Evolutionary conservation across 2,329 filamentous ascomycete species (phyloP).

Genomic region (Hypoxylon sp.): DNA sequence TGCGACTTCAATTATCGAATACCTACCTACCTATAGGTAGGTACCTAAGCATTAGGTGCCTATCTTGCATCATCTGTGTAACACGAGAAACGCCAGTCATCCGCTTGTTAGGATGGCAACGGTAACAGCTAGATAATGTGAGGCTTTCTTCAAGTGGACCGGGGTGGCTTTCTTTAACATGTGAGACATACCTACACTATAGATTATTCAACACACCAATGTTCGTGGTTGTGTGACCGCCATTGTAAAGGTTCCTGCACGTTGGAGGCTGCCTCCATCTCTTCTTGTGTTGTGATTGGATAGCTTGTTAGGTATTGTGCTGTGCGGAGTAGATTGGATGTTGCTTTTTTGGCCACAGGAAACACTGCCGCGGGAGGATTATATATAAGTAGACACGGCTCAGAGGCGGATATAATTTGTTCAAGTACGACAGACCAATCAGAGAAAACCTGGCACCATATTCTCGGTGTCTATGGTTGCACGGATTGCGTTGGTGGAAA

Average conservation of each 20-base stretch:
- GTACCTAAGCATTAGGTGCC: no score
- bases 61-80: no score
- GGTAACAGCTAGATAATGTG: background rate
- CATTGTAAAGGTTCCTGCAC: background rate
- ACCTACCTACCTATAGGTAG: no score
- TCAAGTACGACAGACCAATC: background rate
- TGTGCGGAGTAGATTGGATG: conserved; percentile 1
- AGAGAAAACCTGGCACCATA: background rate
- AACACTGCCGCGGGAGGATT: background rate
- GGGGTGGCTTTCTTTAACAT: background rate
- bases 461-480: conserved; percentile 2
- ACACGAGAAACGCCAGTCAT: no score
- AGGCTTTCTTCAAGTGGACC: background rate
- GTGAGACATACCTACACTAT: background rate
- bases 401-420: background rate
- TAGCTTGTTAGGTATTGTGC: background rate
- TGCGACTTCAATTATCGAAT: no score
- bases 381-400: background rate
- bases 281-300: background rate
- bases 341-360: background rate
- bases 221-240: background rate
- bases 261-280: background rate
- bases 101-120: no score
- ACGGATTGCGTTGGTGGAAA: background rate
- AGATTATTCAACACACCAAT: background rate